Evolutionary conservation across 2,329 filamentous ascomycete genomes (phyloP), one percentile per base, ranked within the genome.

Genomic region (Nannizziopsis barbatae): DNA sequence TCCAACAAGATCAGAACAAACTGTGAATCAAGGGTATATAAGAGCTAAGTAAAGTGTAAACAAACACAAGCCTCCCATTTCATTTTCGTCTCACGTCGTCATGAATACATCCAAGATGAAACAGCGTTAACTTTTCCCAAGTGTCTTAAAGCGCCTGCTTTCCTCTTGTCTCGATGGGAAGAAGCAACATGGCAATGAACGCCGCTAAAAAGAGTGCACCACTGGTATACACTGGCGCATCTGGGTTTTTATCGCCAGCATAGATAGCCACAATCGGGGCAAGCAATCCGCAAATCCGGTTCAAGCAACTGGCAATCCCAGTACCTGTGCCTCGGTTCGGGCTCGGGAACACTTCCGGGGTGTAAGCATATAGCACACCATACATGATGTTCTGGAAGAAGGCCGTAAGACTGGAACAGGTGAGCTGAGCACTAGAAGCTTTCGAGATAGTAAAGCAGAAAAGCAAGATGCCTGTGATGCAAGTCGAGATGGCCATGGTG

Each of bases 371-470:
- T 1, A 79, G 60, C 1, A 77, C 73, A 22, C 75, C 74, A 54
- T 77, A 77, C 71, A 74, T 73, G 57, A 74, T 71, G 53, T 75
- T 75, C 57, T 71, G 74, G 66, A 76, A 77, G 61, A 77, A 75
- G 2, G 74, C 73, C 52, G 77, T 73, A 17, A 75, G 68, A 36
- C 68, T 75, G n/a, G 64, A 68, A 58, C 73, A 75, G 10, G 65
- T 63, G 18, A 77, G 69, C 55, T 77, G 74, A 54, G 69, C 69
- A 43, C 71, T 62, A 0, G 72, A 63, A 52, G 73, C 59, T 14
- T 65, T 65, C 8, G 70, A 71, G 37, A 71, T 63, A 2, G 75
- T 78, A 65, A 77, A 78, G 47, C 73, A 67, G 62, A 75, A 77
- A 30, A 77, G 62, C 44, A 77, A 71, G 30, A 77, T 64, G 20